phyloP scores from a whole-genome alignment of 192 early-diverging fungal genomes.

The Coemansia aciculifera region DNA sequence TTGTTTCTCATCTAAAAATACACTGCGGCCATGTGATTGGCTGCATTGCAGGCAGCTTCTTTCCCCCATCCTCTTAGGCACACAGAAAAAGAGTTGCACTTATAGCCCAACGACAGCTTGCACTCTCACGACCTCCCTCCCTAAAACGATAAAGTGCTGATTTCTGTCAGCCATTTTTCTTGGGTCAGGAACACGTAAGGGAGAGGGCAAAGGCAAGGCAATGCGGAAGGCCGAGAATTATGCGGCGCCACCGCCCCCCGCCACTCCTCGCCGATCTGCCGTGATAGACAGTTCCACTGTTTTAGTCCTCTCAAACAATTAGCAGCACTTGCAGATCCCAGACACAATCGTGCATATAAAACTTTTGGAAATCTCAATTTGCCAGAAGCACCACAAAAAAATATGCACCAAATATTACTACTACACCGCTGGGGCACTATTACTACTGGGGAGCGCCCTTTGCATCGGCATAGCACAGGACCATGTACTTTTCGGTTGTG shows the following conservation, averaged over 20 bases:
- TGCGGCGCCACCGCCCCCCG: background rate
- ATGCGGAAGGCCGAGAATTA: background rate
- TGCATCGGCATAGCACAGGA: conserved; percentile 42
- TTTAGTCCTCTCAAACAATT: background rate
- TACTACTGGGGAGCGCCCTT: background rate
- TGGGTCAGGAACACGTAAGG: background rate
- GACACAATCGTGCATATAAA: background rate
- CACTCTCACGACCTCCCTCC: background rate
- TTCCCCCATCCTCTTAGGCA: background rate
- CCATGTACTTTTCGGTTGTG: conserved; percentile 42
- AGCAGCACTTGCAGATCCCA: background rate
- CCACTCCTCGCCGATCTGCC: background rate
- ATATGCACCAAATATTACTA: background rate
- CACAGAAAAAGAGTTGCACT: background rate
- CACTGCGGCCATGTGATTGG: conserved; percentile 21
- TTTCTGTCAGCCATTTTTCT: background rate
- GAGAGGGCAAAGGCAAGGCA: background rate
- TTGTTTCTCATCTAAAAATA: conserved; percentile 24
- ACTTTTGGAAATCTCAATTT: background rate
- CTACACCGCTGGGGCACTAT: background rate
- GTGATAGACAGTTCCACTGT: background rate
- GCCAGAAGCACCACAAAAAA: background rate
- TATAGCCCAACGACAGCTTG: background rate
- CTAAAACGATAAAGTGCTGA: background rate
- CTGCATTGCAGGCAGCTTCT: background rate